Base-by-base conservation (phyloP, 2,329 filamentous ascomycete genomes). In the Elsinoe fawcettii region DNA sequence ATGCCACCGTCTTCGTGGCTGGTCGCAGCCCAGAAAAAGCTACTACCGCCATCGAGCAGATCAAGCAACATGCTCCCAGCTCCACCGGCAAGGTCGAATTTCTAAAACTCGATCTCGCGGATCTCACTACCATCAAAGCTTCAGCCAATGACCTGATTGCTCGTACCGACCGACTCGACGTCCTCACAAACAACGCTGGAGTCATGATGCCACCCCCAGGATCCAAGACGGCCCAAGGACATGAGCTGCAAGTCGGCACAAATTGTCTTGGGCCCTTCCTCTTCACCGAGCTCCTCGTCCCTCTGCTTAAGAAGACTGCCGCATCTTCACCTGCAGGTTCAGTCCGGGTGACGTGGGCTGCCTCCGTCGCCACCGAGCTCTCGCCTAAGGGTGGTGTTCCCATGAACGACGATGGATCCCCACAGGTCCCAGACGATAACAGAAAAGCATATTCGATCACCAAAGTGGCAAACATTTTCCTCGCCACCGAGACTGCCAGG, bases 1-100 rank as follows among this genome's bases (percentile, higher is more conserved):
- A 80, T 56, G 80, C 72, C 34, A 80, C 71, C 1, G 75, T 84
- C n/a, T 83, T 82, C 66, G 66, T 81, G 23, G 79, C 79, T 3
- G 74, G 75, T 2, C 77, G 80, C 27, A 75, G 68, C 2, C 63
- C 71, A 32, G 66, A 71, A n/a, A 78, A 78, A 60, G 77, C 71
- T 11, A 65, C 67, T 2, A 60, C 65, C 0, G 77, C 78, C 37
- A 77, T 83, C 46, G 64, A 68, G 3, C 60, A 66, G 4, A 76
- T 82, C 61, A 68, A 73, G 57, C 56, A 66, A 23, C 60, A 65
- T 2, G 49, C 63, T 30, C 71, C 75, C 0, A 61, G 63, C 32
- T 75, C 68, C 1, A 68, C 66, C 2, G 76, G 77, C 34, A 65
- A 63, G 0, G 61, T 80, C 9, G 69, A 70, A 34, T 77, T 75